Evolutionary conservation across 2,329 filamentous ascomycete genomes (phyloP).

Genomic region (Clarireedia hainanense): DNA sequence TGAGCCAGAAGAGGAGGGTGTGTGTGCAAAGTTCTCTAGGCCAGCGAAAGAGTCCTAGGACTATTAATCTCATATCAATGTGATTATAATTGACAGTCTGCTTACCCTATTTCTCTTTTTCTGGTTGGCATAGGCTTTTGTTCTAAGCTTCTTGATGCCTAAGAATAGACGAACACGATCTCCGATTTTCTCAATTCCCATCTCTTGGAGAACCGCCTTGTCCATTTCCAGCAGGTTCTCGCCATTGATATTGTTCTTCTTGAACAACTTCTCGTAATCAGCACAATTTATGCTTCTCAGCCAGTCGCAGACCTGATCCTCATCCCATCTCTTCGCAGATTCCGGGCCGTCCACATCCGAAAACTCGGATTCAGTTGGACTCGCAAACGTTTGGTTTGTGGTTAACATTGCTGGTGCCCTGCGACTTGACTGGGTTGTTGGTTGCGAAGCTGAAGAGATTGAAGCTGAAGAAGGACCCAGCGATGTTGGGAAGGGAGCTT

Average conservation of each 20-base stretch:
- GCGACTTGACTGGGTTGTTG: slow-evolving; percentile 44
- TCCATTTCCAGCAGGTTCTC: slow-evolving; percentile 96
- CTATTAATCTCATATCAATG: slow-evolving; percentile 12
- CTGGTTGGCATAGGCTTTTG: slow-evolving; percentile 66
- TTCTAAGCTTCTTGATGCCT: slow-evolving; percentile 75
- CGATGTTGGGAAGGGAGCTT: slow-evolving; percentile 58
- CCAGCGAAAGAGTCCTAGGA: slow-evolving; percentile 73
- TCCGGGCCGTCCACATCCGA: slow-evolving; percentile 73
- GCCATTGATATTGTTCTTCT: slow-evolving; percentile 93
- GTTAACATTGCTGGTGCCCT: slow-evolving; percentile 43
- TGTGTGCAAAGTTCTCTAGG: slow-evolving; percentile 56
- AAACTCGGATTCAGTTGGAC: slow-evolving; percentile 88
- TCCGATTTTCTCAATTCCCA: slow-evolving; percentile 96
- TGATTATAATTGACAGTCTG: slow-evolving; percentile 10
- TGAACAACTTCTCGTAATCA: slow-evolving; percentile 86
- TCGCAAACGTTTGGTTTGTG: slow-evolving; percentile 51
- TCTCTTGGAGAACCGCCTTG: slow-evolving; percentile 91
- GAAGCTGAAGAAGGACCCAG: slow-evolving; percentile 39
- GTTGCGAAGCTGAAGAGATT: slow-evolving; percentile 39
- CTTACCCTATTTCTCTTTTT: slow-evolving; percentile 81
- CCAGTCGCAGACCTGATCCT: slow-evolving; percentile 87
- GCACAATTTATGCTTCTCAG: slow-evolving; percentile 83
- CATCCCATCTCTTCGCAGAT: slow-evolving; percentile 78
- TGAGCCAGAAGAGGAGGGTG: slow-evolving; percentile 55
- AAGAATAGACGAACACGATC: slow-evolving; percentile 88